Percentiles rank a stretch among this genome's conserved stretches.
phyloP scores from a whole-genome alignment of 192 early-diverging fungal species.

The Coemansia sp. region DNA sequence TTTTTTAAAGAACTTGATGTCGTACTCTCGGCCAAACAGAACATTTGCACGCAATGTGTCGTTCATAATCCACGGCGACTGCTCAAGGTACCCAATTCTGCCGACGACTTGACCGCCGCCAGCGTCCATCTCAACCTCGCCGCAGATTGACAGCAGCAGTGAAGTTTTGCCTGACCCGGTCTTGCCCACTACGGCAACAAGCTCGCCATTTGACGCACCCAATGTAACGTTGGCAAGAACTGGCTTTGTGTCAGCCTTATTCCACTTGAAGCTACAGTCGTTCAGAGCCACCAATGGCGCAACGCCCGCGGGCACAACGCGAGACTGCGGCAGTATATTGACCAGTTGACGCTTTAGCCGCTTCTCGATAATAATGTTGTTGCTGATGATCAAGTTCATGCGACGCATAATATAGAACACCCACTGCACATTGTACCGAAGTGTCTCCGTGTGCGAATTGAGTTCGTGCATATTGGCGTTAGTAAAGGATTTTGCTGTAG shows the following conservation, averaged over 20 bases:
- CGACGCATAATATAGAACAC: conserved; percentile 2
- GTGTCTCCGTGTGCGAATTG: conserved; percentile 6
- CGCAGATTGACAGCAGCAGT: conserved; percentile 77
- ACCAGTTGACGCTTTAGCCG: conserved; percentile 7
- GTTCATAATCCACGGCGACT: conserved; percentile 88
- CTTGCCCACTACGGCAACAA: conserved; percentile 78
- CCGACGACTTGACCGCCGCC: conserved; percentile 59
- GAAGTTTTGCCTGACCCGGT: conserved; percentile 86
- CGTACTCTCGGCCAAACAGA: conserved; percentile 63
- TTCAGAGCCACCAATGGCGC: conserved; percentile 10
- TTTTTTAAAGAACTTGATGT: conserved; percentile 51
- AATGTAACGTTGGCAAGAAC: conserved; percentile 45
- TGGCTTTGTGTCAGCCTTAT: background rate
- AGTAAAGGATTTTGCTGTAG: background rate
- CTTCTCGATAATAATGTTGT: conserved; percentile 17
- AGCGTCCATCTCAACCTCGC: conserved; percentile 66
- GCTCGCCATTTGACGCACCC: conserved; percentile 50
- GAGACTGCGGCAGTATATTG: conserved; percentile 11
- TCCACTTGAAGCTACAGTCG: conserved; percentile 32
- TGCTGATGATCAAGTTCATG: conserved; percentile 1
- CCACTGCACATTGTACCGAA: conserved; percentile 2
- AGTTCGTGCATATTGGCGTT: conserved; percentile 37
- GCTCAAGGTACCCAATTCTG: conserved; percentile 72
- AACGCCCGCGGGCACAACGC: background rate
- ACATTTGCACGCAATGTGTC: conserved; percentile 68